phyloP scores from a whole-genome alignment of 2,329 filamentous ascomycete species.

The Cryphonectria radicalis region DNA sequence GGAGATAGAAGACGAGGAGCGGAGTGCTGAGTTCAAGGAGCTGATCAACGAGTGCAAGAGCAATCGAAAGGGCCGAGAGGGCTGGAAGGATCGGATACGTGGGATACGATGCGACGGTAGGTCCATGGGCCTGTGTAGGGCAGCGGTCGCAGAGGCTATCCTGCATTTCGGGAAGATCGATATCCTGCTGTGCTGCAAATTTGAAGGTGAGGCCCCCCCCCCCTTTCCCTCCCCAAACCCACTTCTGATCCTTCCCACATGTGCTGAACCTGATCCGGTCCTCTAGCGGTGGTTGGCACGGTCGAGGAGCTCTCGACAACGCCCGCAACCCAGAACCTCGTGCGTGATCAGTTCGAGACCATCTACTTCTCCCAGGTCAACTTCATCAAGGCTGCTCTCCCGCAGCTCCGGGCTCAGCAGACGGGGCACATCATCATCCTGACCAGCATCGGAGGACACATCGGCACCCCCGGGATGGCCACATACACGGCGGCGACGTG shows the following conservation, averaged over 20 bases:
- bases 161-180: constrained; percentile 85
- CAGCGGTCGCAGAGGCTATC: constrained; percentile 85
- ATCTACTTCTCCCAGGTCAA: constrained; percentile 97
- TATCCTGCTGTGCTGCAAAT: constrained; percentile 87
- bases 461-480: constrained; percentile 88
- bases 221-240: background rate
- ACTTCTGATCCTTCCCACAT: background rate
- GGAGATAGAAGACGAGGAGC: constrained; percentile 77
- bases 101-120: constrained; percentile 67
- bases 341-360: constrained; percentile 89
- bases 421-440: constrained; percentile 90
- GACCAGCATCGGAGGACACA: constrained; percentile 87
- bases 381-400: constrained; percentile 87
- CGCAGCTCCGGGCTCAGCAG: constrained; percentile 76
- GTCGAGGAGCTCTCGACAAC: constrained; percentile 86
- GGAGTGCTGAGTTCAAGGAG: constrained; percentile 78
- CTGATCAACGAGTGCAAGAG: constrained; percentile 74
- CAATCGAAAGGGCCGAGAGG: constrained; percentile 66
- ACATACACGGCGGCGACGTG: constrained; percentile 93
- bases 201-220: constrained; percentile 64
- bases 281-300: constrained; percentile 78
- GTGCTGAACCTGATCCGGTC: constrained; percentile 28
- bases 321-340: constrained; percentile 73
- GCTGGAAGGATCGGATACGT: constrained; percentile 79
- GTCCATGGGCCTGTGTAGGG: constrained; percentile 73